Base-by-base conservation (phyloP, 768 basidiomycete species). In the Macrocybe gigantea region DNA sequence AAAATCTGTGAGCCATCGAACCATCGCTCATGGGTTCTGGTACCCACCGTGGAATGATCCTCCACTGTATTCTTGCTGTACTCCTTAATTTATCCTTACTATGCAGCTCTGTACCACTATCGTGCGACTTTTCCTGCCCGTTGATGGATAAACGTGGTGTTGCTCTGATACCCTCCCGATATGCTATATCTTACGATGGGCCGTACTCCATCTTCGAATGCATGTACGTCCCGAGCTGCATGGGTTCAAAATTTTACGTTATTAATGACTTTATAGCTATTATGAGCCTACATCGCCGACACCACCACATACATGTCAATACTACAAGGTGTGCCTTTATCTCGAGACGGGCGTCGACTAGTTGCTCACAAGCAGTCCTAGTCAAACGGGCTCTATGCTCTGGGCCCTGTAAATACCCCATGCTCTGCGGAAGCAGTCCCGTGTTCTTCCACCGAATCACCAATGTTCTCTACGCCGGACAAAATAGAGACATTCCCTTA, bases 131-230 rank as follows among this genome's bases (percentile, higher is more conserved):
- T 41, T 49, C 54, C 22, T 60, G 58, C 22, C 56, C 54, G 4
- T 41, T 14, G 7, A 37, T 38, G 30, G 58, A 54, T 33, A 33
- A 42, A 11, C 40, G 47, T 32, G 56, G 53, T 7, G 37, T 46
- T 38, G 29, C 11, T 5, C 49, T 60, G 8, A 54, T 57, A 6
- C 48, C 35, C 13, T 47, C 45, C 6, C 43, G 48, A 9, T n/a
- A 50, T 13, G 53, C 58, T 5, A 44, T 51, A 31, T 34, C 49
- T 2, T 56, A 57, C 32, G 50, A 53, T 8, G 54, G 49, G 1
- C 45, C 56, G 12, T 60, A 56, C 37, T 57, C 58, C 8, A 52
- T 60, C 22, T 60, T 60, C 40, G 59, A 60, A 14, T 60, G 59
- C 39, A 45, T 60, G 55, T 60, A 49, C 41, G 54, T 49, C 7